Percentiles rank a stretch among this genome's conserved stretches.
Conservation (phyloP, 208 protist genomes). For the Hexamita inflata region DNA sequence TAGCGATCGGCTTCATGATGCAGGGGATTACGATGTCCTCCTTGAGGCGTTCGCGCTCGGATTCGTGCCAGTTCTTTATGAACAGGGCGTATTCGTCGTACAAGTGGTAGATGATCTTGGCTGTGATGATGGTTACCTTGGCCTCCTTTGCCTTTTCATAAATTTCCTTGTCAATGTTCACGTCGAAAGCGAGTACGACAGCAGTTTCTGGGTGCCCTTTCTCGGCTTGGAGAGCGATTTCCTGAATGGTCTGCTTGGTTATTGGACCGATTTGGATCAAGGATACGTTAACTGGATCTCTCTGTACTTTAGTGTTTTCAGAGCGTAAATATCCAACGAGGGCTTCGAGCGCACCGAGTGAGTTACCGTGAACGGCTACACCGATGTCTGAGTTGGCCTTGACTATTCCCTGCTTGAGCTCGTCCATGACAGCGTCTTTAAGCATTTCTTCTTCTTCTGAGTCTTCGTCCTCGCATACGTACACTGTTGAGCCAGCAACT, state of each 20-base stretch:
- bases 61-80: slow-evolving; percentile 57
- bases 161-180: slow-evolving; percentile 72
- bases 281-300: too few species aligned
- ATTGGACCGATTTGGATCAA: slow-evolving; percentile 89
- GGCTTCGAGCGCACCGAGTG: slow-evolving; percentile 76
- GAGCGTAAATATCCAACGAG: slow-evolving; percentile 59
- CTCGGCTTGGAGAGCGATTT: slow-evolving; percentile 69
- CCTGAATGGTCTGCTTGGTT: slow-evolving; percentile 83
- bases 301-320: slow-evolving; percentile 55
- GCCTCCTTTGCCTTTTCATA: slow-evolving; percentile 72
- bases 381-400: slow-evolving; percentile 58
- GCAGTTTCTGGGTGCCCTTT: slow-evolving; percentile 68
- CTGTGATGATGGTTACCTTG: slow-evolving; percentile 81
- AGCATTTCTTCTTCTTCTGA: slow-evolving; percentile 73
- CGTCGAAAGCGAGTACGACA: slow-evolving; percentile 93
- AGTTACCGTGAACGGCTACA: slow-evolving; percentile 82
- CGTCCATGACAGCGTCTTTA: slow-evolving; percentile 69
- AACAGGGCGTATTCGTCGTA: slow-evolving; percentile 86
- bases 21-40: slow-evolving; percentile 74
- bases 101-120: slow-evolving; percentile 97
- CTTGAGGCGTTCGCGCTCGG: slow-evolving; percentile 50
- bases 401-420: slow-evolving; percentile 60
- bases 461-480: slow-evolving; percentile 64
- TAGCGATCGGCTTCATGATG: slow-evolving; percentile 63
- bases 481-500: slow-evolving; percentile 78